Conservation (phyloP, 495 filamentous ascomycete genomes). For the Rhypophila decipiens region DNA sequence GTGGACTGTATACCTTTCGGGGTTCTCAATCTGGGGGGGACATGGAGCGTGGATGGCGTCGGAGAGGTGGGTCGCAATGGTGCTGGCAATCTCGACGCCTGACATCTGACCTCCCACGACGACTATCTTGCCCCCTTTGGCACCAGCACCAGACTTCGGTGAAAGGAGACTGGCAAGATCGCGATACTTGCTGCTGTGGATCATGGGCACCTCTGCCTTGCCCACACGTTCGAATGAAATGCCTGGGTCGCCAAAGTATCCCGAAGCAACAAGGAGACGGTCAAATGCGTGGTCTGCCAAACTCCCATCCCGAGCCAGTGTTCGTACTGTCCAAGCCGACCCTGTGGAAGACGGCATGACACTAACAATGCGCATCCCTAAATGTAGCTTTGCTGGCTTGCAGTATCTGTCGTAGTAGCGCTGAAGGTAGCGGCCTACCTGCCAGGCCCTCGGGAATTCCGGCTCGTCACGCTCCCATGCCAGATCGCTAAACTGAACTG, state of each 20-base stretch:
- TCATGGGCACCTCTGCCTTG: slow-evolving; percentile 32
- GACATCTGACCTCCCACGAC: slow-evolving; percentile 83
- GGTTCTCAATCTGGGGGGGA: slow-evolving; percentile 21
- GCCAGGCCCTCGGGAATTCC: slow-evolving; percentile 66
- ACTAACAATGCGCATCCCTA: slow-evolving; percentile 48
- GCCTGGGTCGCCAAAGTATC: slow-evolving; percentile 63
- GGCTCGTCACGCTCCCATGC: slow-evolving; percentile 54
- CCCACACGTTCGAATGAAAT: slow-evolving; percentile 38
- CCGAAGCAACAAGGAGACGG: slow-evolving; percentile 65
- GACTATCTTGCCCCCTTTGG: slow-evolving; percentile 54
- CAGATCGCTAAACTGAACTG: slow-evolving; percentile 73
- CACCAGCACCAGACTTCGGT: no score
- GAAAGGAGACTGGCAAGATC: slow-evolving; percentile 33
- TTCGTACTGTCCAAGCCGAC: slow-evolving; percentile 50
- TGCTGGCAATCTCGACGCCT: slow-evolving; percentile 67
- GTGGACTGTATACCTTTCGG: slow-evolving; percentile 46
- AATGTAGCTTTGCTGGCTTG: slow-evolving; percentile 36
- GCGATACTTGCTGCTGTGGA: slow-evolving; percentile 58
- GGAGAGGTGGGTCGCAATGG: slow-evolving; percentile 64
- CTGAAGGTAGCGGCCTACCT: slow-evolving; percentile 69
- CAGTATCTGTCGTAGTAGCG: slow-evolving; percentile 56
- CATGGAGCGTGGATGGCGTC: slow-evolving; percentile 44
- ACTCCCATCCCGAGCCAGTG: slow-evolving; percentile 24
- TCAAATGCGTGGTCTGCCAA: slow-evolving; percentile 50
- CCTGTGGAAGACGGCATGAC: slow-evolving; percentile 30